Base-by-base conservation (phyloP, 2,329 filamentous ascomycete species). In the Lecanicillium sp. region DNA sequence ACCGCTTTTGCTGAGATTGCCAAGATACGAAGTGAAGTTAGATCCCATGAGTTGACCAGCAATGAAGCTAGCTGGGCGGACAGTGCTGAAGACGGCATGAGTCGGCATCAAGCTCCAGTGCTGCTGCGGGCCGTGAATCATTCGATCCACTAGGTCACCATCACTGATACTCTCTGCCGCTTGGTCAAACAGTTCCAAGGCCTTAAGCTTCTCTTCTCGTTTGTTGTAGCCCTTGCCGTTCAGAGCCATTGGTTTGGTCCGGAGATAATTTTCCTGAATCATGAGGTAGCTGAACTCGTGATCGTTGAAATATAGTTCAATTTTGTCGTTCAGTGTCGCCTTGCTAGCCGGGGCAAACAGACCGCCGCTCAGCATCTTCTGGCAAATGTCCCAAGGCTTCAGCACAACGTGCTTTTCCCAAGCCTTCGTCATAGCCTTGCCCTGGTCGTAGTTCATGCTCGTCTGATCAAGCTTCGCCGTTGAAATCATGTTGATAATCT, bases 51-150 rank as follows among this genome's bases (percentile, higher is more conserved):
- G 79, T 58, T 85, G 84, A 33, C 93, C 93, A 43, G 88, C 80
- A 10, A 93, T 75, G 61, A 86, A 95, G 64, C 89, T 95, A 7
- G 93, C 85, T 4, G 93, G 93, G 21, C 87, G 78, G 20, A 98
- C 91, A 47, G 95, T 94, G 62, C 90, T 95, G 70, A 97, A 96
- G 32, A 96, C 78, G 21, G 90, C 93, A 66, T 98, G 93, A 2
- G 88, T 86, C 12, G 93, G 93, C 93, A 98, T 98, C 52, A 98
- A 70, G 61, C 87, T 93, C 93, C 93, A 98, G 53, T 98, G 93
- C 63, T 98, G 93, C 62, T 98, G 93, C 37, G 89, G 88, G 21
- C 93, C 93, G 65, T 98, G 93, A 51, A 98, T 98, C 91, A 98
- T 96, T 44, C 89, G 80, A 65, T 98, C 93, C 2, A 97, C 88